Evolutionary conservation across 768 basidiomycete species (phyloP).

Genomic region (Auricularia cornea): DNA sequence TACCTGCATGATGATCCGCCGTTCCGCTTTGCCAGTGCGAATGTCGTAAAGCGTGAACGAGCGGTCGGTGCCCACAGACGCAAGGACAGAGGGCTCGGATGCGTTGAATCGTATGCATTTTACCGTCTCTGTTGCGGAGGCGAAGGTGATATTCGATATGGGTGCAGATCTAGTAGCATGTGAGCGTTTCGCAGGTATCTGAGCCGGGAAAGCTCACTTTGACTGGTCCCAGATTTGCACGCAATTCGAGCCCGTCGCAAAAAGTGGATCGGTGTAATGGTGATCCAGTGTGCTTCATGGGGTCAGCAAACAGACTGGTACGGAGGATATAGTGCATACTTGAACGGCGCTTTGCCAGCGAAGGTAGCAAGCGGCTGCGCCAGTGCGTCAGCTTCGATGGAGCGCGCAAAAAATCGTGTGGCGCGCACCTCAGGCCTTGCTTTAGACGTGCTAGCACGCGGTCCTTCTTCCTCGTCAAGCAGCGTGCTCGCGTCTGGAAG

Average conservation of each 20-base stretch:
- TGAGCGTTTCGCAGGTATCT: background rate
- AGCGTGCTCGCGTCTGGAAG: constrained; percentile 12
- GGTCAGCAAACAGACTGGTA: constrained; percentile 6
- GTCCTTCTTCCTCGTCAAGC: constrained; percentile 22
- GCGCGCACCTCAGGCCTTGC: constrained; percentile 31
- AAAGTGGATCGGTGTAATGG: constrained; percentile 79
- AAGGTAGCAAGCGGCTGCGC: constrained; percentile 62
- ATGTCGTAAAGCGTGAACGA: constrained; percentile 96
- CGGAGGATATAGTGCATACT: constrained; percentile 37
- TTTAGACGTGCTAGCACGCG: constrained; percentile 15
- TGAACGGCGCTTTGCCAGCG: constrained; percentile 82
- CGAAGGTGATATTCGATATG: constrained; percentile 79
- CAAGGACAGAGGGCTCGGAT: constrained; percentile 90
- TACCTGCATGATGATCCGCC: constrained; percentile 84
- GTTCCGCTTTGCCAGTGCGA: constrained; percentile 91
- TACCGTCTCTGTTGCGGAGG: constrained; percentile 82
- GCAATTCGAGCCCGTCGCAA: constrained; percentile 86
- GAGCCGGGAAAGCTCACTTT: constrained; percentile 45
- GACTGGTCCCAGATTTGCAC: constrained; percentile 99
- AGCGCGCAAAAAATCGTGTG: constrained; percentile 7
- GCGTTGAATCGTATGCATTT: constrained; percentile 86
- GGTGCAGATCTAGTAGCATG: constrained; percentile 58
- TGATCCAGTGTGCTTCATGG: constrained; percentile 78
- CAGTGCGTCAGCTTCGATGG: constrained; percentile 3
- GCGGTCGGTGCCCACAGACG: constrained; percentile 88